Base-by-base conservation (phyloP, 768 basidiomycete species). In the Asterophora lycoperdoides region DNA sequence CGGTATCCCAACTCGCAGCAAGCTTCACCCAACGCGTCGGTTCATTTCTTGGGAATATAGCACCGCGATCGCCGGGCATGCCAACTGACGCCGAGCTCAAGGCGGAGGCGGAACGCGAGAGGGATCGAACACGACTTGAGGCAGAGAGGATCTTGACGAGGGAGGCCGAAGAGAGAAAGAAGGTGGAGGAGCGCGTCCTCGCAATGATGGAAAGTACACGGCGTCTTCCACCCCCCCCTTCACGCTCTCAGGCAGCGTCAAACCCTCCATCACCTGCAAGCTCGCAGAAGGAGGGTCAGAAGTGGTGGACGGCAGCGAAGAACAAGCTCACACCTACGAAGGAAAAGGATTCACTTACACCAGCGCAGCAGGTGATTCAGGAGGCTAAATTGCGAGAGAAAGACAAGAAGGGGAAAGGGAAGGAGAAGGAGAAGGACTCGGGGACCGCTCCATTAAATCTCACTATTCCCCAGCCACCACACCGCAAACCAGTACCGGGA, bases 1-100 rank as follows among this genome's bases (percentile, higher is more conserved):
- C 88, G 13, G 80, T 89, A 9, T 79, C 85, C 28, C 76, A 83
- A 57, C 77, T 89, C 51, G 89, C 88, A 35, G 75, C 84, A 13
- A 85, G 75, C 64, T 75, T 91, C 48, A 86, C 86, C 5, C 84
- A 88, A 53, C 78, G 83, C 33, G 80, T 91, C n/a, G 80, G 81
- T 35, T 77, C 77, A 14, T 71, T 89, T 48, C 78, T 90, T 48
- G 77, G 73, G 35, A 75, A 74, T 38, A 75, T 78, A 3, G 66
- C 74, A 5, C 68, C 69, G 13, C 72, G 72, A 36, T 67, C 72
- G 6, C 64, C 70, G 6, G 55, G 59, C 4, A 64, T 76, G 58
- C 86, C 78, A 2, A 79, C 83, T 1, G 87, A 90, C 59, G 86
- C 84, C 0, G 86, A 93, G 60, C 66, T 93, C 8, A 89, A 91